Evolutionary conservation across 2,329 filamentous ascomycete species (phyloP), one percentile per base, ranked within the genome.

Genomic region (Ramularia collo-cygni): DNA sequence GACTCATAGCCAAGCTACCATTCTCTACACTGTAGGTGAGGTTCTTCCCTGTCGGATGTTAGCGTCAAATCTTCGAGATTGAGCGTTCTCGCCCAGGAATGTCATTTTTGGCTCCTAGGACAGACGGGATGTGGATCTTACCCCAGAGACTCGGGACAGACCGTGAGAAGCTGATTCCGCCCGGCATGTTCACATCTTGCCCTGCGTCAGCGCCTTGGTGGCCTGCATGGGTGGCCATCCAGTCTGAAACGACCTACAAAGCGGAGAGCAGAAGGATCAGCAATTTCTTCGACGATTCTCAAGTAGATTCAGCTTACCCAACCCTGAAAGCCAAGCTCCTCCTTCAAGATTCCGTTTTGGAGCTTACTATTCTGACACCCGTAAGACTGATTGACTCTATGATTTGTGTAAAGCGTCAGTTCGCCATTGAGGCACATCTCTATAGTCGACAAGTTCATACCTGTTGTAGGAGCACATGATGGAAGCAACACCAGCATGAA

Each of bases 291-390:
- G n/a, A n/a, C n/a, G n/a, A n/a, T n/a, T n/a, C n/a, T n/a, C n/a
- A n/a, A n/a, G n/a, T n/a, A n/a, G n/a, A n/a, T 9, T 9, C 3
- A 17, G 30, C 21, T 28, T 10, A 37, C 44, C 19, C 62, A 78
- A 55, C 82, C 82, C 51, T 84, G 80, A 48, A 85, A 86, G 0
- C 79, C 80, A 29, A 86, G 68, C 61, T 87, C 83, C 28, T 81
- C 77, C 52, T 86, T 87, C 7, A 86, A 64, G 3, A 86, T 67
- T 0, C 75, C 77, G 45, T 85, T 85, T 33, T 82, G 67, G 5
- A 80, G 62, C 57, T 79, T 79, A 46, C 76, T 77, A 54, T 86
- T 86, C 38, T 57, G 45, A 40, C 58, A 83, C 3, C 71, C 71
- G 24, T 81, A 77, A 0, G 77, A 79, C 35, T 77, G 75, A 53